Conservation (phyloP, 129 eudicot genomes). For the Mikania micrantha region DNA sequence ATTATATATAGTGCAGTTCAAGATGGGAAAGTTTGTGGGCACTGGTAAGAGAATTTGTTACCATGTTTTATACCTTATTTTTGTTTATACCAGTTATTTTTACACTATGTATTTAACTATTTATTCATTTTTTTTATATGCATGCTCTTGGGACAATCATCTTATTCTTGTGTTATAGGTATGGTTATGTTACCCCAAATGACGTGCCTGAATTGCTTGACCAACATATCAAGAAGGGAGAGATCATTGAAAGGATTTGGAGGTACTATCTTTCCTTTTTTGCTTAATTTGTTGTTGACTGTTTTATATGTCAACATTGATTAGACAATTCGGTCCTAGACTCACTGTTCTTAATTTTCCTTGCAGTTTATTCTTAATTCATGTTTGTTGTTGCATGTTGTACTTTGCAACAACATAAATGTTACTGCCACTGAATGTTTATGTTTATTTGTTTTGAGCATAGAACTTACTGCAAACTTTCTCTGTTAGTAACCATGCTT, state of each 20-base stretch:
- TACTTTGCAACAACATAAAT: background rate
- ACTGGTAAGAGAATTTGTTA: slow-evolving; percentile 47
- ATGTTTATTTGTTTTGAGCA: background rate
- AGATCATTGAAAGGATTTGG: slow-evolving; percentile 84
- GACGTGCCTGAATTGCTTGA: slow-evolving; percentile 86
- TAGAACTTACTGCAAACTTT: background rate
- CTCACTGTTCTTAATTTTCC: background rate
- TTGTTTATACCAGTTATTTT: background rate
- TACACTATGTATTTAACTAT: background rate
- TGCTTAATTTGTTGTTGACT: background rate
- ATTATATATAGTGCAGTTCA: slow-evolving; percentile 61
- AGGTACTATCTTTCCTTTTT: slow-evolving; percentile 42
- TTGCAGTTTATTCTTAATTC: background rate
- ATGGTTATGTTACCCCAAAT: slow-evolving; percentile 88
- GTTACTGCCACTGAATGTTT: background rate
- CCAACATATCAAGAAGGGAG: slow-evolving; percentile 79
- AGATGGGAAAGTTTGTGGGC: slow-evolving; percentile 63
- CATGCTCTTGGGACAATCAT: background rate
- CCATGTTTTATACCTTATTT: background rate
- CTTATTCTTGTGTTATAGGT: slow-evolving; percentile 45
- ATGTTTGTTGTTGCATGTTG: background rate
- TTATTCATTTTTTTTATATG: slow-evolving; percentile 1
- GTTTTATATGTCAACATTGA: background rate
- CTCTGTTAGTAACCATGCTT: background rate
- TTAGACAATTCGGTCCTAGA: background rate